Evolutionary conservation across 2,329 filamentous ascomycete genomes (phyloP).

Genomic region (Epicoccum nigrum): DNA sequence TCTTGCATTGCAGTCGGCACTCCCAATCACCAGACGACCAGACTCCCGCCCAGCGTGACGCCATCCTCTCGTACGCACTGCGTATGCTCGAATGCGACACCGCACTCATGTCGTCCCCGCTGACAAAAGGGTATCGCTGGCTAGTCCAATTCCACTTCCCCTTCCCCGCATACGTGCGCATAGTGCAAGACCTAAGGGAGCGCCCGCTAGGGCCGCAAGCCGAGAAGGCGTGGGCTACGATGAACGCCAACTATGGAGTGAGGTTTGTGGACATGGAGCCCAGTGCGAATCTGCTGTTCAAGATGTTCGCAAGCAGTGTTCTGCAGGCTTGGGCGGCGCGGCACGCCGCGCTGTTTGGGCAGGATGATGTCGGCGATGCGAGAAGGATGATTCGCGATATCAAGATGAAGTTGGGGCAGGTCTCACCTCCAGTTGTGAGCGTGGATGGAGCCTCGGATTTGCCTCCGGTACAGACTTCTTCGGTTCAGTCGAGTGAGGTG

Average conservation of each 20-base stretch:
- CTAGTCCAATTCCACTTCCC: constrained; percentile 54
- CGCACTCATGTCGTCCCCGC: constrained; percentile 50
- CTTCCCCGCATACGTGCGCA: constrained; percentile 56
- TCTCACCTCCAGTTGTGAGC: not conserved
- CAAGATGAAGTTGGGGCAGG: constrained; percentile 3
- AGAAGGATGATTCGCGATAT: constrained; percentile 10
- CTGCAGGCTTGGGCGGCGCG: constrained; percentile 56
- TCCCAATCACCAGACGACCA: constrained; percentile 18
- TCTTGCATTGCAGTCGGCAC: constrained; percentile 54
- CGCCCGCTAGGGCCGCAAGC: constrained; percentile 47
- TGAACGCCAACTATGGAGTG: constrained; percentile 55
- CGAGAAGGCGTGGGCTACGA: constrained; percentile 50
- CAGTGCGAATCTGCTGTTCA: constrained; percentile 34
- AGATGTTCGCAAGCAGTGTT: constrained; percentile 61
- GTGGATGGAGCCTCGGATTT: not conserved
- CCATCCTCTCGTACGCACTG: constrained; percentile 42
- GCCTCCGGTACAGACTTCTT: too few relatives aligned
- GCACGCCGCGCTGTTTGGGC: constrained; percentile 12
- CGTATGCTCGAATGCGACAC: constrained; percentile 56
- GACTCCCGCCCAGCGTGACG: constrained; percentile 31
- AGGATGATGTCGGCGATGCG: not conserved
- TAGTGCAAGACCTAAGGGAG: constrained; percentile 51
- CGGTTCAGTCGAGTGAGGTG: not conserved
- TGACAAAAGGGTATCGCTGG: constrained; percentile 54
- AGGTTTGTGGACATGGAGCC: constrained; percentile 36